Evolutionary conservation across 2,329 filamentous ascomycete species (phyloP), one percentile per base, ranked within the genome.

Genomic region (Neopestalotiopsis rosae): DNA sequence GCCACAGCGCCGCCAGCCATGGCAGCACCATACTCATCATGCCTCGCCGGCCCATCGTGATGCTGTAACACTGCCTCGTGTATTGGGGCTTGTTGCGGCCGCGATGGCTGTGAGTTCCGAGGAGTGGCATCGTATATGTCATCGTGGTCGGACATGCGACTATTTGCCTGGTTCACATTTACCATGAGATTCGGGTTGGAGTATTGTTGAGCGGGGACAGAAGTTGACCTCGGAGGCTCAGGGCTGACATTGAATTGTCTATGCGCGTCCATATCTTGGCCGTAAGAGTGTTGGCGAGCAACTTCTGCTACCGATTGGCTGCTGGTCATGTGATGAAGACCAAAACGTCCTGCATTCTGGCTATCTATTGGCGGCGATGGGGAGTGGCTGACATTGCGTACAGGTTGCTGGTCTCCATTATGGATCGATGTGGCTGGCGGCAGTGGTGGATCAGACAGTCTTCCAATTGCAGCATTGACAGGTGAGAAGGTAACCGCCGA

Each of bases 111-210:
- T 12, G 68, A 40, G 17, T 58, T 71, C 34, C 76, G 67, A 2
- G 77, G 77, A 42, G 77, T 78, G 0, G 76, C 76, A 40, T 77
- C 74, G 57, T 79, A 78, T 6, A 78, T 75, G 38, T 78, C 77
- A 4, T 77, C 76, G 12, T 72, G 71, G 2, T 71, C 68, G 20
- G 69, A 62, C 7, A 34, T 61, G 17, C 68, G 66, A 9, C 70
- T 70, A 49, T 78, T 77, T 9, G 77, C 75, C 30, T 71, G 72
- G 20, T 74, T 74, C 12, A 77, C 69, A 24, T 76, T 76, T 28
- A 77, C 72, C 58, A 74, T 73, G 20, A 78, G 67, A 61, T 73
- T 75, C 9, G 69, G 71, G 34, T 71, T 74, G 3, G 77, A 77
- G 12, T 71, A 70, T 52, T 76, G 75, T 49, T 77, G 56, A 42